Conservation (phyloP, 1,284 basidiomycete genomes). For the Tilletiaria anomala region DNA sequence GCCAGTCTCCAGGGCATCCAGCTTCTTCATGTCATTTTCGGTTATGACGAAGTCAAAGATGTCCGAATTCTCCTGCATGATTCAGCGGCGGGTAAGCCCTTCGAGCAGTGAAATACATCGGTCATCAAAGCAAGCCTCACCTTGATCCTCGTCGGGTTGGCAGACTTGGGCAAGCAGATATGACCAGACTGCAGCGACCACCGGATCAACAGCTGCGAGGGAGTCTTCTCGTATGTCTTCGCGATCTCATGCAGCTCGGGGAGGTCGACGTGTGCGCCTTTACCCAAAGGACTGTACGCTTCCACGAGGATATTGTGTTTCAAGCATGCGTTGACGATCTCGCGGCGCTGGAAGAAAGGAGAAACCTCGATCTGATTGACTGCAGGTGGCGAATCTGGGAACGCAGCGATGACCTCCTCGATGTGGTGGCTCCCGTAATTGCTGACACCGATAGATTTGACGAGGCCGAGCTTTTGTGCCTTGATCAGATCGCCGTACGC, state of each 20-base stretch:
- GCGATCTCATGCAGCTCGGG: conserved; percentile 4
- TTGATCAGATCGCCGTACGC: conserved; percentile 47
- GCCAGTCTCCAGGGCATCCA: not conserved
- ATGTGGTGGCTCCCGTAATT: conserved; percentile 64
- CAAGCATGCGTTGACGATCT: conserved; percentile 62
- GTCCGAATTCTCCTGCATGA: conserved; percentile 49
- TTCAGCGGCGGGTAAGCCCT: not conserved
- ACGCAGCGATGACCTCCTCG: conserved; percentile 50
- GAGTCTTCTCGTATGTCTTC: conserved; percentile 51
- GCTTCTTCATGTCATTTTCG: conserved; percentile 48
- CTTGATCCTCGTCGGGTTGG: conserved; percentile 52
- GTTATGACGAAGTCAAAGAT: conserved; percentile 58
- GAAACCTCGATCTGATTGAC: conserved; percentile 74
- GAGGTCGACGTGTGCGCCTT: conserved; percentile 6
- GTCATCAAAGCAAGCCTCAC: not conserved
- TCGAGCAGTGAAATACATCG: not conserved
- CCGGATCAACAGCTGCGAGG: conserved; percentile 61
- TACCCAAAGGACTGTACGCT: conserved; percentile 41
- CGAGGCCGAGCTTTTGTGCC: conserved; percentile 52
- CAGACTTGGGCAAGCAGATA: conserved; percentile 54
- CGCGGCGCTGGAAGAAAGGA: conserved; percentile 65
- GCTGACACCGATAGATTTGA: conserved; percentile 58
- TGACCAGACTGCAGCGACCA: conserved; percentile 58
- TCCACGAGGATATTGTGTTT: conserved; percentile 56
- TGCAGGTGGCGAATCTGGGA: conserved; percentile 44